phyloP scores from a whole-genome alignment of 1,284 basidiomycete genomes.

The Agroathelia rolfsii region DNA sequence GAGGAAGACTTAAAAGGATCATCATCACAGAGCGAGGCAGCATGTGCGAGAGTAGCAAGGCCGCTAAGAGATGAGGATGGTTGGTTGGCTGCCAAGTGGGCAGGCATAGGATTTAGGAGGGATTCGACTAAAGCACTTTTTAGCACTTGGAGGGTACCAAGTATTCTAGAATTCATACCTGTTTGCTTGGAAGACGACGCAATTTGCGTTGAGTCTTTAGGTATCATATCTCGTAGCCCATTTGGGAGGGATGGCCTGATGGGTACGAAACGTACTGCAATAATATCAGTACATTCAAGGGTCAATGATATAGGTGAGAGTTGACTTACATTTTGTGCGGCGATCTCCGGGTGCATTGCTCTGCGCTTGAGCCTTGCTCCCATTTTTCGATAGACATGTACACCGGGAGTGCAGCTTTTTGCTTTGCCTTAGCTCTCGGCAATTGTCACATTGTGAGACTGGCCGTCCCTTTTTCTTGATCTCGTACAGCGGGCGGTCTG shows the following conservation, averaged over 20 bases:
- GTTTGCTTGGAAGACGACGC: constrained; percentile 37
- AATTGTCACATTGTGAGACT: constrained; percentile 73
- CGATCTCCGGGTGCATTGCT: constrained; percentile 25
- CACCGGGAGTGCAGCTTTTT: constrained; percentile 70
- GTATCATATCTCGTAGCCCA: constrained; percentile 44
- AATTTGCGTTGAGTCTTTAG: background rate
- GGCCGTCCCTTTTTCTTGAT: constrained; percentile 83
- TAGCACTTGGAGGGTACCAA: constrained; percentile 4
- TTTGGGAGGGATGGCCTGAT: constrained; percentile 53
- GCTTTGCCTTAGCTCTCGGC: constrained; percentile 66
- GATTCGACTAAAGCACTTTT: constrained; percentile 35
- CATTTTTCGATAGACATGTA: constrained; percentile 38
- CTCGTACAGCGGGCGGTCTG: constrained; percentile 73
- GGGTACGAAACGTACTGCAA: constrained; percentile 49
- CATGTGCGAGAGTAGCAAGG: constrained; percentile 39
- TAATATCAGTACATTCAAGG: constrained; percentile 7
- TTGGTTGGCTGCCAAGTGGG: constrained; percentile 12
- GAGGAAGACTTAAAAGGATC: constrained; percentile 7
- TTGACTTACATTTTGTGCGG: constrained; percentile 50
- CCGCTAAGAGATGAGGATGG: constrained; percentile 17
- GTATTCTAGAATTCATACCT: constrained; percentile 27
- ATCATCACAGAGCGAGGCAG: constrained; percentile 33
- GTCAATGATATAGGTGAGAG: constrained; percentile 1
- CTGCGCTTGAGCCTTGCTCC: constrained; percentile 26
- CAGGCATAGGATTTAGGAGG: constrained; percentile 39